Evolutionary conservation across 139 green algal species (phyloP).

Genomic region (Asterochloris erici): DNA sequence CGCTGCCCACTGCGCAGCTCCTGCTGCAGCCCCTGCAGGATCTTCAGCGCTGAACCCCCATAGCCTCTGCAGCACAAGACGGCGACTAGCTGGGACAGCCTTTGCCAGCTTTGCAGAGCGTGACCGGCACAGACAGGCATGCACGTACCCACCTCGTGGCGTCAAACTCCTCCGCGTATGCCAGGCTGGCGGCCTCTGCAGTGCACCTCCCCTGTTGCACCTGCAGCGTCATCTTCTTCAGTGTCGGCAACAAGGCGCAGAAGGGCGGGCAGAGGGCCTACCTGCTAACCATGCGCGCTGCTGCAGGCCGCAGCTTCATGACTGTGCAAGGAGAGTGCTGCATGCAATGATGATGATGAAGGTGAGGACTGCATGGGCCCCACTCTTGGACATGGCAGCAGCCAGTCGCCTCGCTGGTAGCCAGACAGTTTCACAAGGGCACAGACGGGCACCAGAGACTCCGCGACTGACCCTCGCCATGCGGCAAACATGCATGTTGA

Average conservation of each 20-base stretch:
- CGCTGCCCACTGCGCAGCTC: background rate
- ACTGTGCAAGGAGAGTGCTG: background rate
- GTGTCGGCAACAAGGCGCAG: background rate
- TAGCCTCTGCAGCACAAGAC: background rate
- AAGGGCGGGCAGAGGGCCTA: too few species aligned
- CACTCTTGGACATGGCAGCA: background rate
- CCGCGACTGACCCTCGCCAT: too few species aligned
- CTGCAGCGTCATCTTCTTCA: background rate
- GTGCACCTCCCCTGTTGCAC: background rate
- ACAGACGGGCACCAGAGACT: background rate
- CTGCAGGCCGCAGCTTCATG: background rate
- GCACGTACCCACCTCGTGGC: background rate
- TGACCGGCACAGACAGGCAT: background rate
- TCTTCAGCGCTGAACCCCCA: background rate
- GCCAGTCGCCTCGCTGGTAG: too few species aligned
- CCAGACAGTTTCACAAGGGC: background rate
- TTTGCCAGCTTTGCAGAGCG: background rate
- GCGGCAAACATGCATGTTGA: background rate
- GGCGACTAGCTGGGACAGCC: background rate
- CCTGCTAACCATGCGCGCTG: too few species aligned
- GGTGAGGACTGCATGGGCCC: background rate
- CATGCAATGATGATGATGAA: background rate
- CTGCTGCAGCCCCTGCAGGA: background rate
- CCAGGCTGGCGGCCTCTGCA: slow-evolving; percentile 3
- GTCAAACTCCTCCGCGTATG: slow-evolving; percentile 3